Base-by-base conservation (phyloP, 1,284 basidiomycete genomes). In the Prillingera fragicola region DNA sequence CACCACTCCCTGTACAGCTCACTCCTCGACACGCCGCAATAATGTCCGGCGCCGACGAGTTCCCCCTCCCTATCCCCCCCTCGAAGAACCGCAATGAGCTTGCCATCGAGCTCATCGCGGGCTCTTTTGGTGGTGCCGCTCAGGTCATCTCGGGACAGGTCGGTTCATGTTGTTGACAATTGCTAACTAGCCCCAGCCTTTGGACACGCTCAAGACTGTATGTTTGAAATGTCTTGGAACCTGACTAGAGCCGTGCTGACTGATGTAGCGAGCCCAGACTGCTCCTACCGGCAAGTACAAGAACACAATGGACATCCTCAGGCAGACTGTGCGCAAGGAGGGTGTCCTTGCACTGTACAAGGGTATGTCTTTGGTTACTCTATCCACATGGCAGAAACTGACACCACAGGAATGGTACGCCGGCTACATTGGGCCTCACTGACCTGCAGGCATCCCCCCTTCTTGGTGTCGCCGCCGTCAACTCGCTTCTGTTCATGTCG, bases 401-500 rank as follows among this genome's bases (percentile, higher is more conserved):
- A 31, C 14, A 41, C 31, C 3, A 8, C 39, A 55, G 42, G 45
- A 10, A 48, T 52, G 52, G 50, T 47, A n/a, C 17, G 43, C n/a
- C n/a, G n/a, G n/a, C n/a, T n/a, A n/a, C n/a, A n/a, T n/a, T n/a
- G n/a, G n/a, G n/a, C n/a, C n/a, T n/a, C n/a, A n/a, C 38, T 40
- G 14, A 21, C 25, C 13, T 5, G 14, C 37, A 65, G 88, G 78
- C 84, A 0, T 89, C 86, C 36, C 94, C 94, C 0, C 75, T 98
- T 8, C 50, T 95, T 33, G 94, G 94, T n/a, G 86, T 98, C 23
- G 88, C 92, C 1, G 91, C 87, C 6, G 92, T 97, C 59, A 97
- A 97, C 72, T 94, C 89, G 10, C 77, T 97, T 15, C 79, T 97
- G 7, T 98, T 97, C 70, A 87, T 87, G 0, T 82, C 90, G 0